A percentile compares a stretch with the other conserved stretches of the same genome.
Evolutionary conservation across 768 basidiomycete genomes (phyloP).

Genomic region (Vararia minispora): DNA sequence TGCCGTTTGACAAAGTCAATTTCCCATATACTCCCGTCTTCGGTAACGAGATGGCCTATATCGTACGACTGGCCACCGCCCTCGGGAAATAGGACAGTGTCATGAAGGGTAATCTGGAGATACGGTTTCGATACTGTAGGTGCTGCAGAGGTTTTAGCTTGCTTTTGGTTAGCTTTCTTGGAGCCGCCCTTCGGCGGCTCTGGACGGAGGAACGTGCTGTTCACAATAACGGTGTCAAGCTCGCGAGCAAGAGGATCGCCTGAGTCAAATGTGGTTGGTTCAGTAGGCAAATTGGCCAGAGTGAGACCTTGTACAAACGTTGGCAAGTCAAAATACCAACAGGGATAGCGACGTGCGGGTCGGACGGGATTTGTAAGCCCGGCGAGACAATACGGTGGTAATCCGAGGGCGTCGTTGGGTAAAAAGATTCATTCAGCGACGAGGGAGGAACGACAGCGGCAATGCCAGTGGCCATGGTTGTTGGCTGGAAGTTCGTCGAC

Average conservation of each 20-base stretch:
- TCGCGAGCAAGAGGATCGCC: slow-evolving; percentile 60
- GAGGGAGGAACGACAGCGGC: no score
- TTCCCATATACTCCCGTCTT: slow-evolving; percentile 36
- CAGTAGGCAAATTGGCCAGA: not conserved
- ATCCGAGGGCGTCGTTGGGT: slow-evolving; percentile 35
- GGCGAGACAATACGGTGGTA: slow-evolving; percentile 60
- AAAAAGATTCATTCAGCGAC: no score
- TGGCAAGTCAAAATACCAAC: slow-evolving; percentile 76
- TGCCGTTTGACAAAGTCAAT: slow-evolving; percentile 59
- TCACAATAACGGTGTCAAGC: slow-evolving; percentile 46
- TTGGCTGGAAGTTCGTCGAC: no score
- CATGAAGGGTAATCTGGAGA: slow-evolving; percentile 59
- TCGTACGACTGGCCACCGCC: slow-evolving; percentile 78
- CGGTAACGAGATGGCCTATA: slow-evolving; percentile 40
- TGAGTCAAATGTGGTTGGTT: no score
- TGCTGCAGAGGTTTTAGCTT: slow-evolving; percentile 40
- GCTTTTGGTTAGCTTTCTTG: slow-evolving; percentile 40
- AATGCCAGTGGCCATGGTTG: no score
- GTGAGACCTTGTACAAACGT: slow-evolving; percentile 30
- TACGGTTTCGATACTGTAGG: slow-evolving; percentile 35
- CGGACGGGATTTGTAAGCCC: slow-evolving; percentile 41
- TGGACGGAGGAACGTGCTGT: slow-evolving; percentile 35
- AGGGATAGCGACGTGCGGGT: slow-evolving; percentile 41
- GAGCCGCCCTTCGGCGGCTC: slow-evolving; percentile 23
- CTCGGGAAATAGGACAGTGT: slow-evolving; percentile 75